Conservation (phyloP, 192 early-diverging fungal genomes). For the Pilaira anomala region DNA sequence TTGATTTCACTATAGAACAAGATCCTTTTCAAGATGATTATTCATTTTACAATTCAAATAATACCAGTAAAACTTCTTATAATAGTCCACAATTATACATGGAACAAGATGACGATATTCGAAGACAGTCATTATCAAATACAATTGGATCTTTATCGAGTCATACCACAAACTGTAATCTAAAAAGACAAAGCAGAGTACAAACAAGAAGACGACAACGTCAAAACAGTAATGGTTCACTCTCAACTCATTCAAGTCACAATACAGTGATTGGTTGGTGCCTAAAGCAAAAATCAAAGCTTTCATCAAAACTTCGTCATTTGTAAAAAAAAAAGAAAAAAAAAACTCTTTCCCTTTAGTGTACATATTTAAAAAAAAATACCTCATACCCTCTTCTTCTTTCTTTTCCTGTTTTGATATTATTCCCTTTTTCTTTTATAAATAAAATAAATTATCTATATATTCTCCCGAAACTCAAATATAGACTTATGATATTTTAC, state of each 20-base stretch:
- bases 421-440: neutral
- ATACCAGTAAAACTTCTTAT: neutral
- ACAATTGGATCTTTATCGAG: neutral
- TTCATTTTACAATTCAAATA: neutral
- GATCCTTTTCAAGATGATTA: neutral
- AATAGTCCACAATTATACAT: too few relatives aligned
- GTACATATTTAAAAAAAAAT: neutral
- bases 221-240: too few relatives aligned
- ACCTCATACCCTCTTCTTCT: neutral
- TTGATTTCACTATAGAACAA: neutral
- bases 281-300: slow-evolving; percentile 8
- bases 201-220: neutral
- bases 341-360: neutral
- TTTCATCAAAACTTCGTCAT: slow-evolving; percentile 12
- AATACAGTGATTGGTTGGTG: neutral
- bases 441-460: neutral
- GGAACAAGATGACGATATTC: neutral
- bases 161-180: neutral
- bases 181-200: neutral
- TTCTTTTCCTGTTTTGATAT: too few relatives aligned
- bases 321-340: slow-evolving; percentile 4
- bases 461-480: too few relatives aligned
- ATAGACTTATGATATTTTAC: too few relatives aligned
- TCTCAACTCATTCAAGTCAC: neutral
- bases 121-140: slow-evolving; percentile 2